These are phyloP conservation scores for Chlamydomonas asymmetrica DNA, from an alignment of 139 green algal species.

Conservation along the genomic window DNA sequence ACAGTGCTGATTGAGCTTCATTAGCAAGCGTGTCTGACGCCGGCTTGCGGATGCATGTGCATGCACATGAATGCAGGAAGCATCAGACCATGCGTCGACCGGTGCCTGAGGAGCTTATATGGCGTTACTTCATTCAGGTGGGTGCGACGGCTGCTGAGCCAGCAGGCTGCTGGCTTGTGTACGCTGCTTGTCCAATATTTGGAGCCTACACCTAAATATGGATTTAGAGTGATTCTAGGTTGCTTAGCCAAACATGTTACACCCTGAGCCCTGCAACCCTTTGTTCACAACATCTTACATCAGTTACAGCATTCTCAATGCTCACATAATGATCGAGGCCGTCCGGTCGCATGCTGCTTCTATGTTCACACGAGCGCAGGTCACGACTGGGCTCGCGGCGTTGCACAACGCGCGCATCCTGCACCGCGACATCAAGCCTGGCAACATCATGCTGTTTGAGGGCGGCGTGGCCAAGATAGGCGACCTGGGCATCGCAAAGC, in stretches of 20 bases:
- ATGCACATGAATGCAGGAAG: slow-evolving; percentile 36
- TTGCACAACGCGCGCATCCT: slow-evolving; percentile 77
- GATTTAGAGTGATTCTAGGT: too few relatives aligned
- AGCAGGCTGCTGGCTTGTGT: background rate
- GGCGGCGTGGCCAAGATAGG: slow-evolving; percentile 63
- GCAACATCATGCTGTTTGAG: slow-evolving; percentile 64
- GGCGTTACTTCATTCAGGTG: slow-evolving; percentile 75
- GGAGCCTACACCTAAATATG: too few relatives aligned
- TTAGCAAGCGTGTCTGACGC: background rate
- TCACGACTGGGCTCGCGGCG: slow-evolving; percentile 56
- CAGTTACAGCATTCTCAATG: too few relatives aligned
- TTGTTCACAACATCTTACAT: too few relatives aligned
- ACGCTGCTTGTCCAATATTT: too few relatives aligned
- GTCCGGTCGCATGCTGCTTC: slow-evolving; percentile 6
- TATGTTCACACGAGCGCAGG: slow-evolving; percentile 20
- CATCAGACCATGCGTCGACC: slow-evolving; percentile 33
- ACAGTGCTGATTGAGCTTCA: background rate
- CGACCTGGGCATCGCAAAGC: slow-evolving; percentile 74
- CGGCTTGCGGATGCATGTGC: too few relatives aligned
- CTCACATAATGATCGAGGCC: too few relatives aligned
- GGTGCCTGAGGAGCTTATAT: slow-evolving; percentile 70
- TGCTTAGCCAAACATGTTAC: too few relatives aligned
- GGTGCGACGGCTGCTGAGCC: background rate
- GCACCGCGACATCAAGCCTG: slow-evolving; percentile 74
- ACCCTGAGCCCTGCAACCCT: too few relatives aligned